phyloP scores from a whole-genome alignment of 257 asterid species.

The Scutellaria minor region DNA sequence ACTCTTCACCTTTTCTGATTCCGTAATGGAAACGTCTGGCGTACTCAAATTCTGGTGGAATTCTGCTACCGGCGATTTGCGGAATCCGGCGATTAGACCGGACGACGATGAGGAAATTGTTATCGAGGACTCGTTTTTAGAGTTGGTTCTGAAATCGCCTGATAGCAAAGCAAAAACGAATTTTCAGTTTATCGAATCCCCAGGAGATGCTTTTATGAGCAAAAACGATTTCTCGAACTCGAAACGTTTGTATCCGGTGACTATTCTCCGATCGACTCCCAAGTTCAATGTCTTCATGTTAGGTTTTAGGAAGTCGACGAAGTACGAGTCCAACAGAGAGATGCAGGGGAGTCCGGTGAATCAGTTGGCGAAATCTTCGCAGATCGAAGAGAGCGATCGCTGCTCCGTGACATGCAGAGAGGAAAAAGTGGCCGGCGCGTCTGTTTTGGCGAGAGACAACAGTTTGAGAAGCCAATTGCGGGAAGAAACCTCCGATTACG shows the following conservation, averaged over 20 bases:
- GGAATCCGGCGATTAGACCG: constrained; percentile 21
- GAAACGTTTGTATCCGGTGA: constrained; percentile 55
- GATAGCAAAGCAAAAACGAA: constrained; percentile 31
- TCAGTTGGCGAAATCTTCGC: constrained; percentile 34
- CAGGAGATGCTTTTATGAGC: constrained; percentile 43
- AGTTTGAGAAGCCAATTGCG: constrained; percentile 57
- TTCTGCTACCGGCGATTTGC: constrained; percentile 34
- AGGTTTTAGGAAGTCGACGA: constrained; percentile 57
- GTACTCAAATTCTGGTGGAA: constrained; percentile 61
- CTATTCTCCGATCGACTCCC: constrained; percentile 62
- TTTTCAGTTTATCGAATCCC: constrained; percentile 44
- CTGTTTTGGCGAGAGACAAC: constrained; percentile 48
- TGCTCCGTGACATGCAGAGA: constrained; percentile 43
- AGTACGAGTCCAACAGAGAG: constrained; percentile 34
- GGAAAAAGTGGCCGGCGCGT: constrained; percentile 37
- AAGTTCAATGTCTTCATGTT: constrained; percentile 59
- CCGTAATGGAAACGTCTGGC: constrained; percentile 55
- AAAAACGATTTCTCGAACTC: constrained; percentile 37
- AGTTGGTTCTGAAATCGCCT: constrained; percentile 62
- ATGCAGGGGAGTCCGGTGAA: constrained; percentile 22
- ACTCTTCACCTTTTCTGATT: background rate
- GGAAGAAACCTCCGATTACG: constrained; percentile 42
- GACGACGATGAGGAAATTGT: constrained; percentile 42
- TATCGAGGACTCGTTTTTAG: constrained; percentile 73
- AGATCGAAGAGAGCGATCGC: constrained; percentile 42